Conservation (phyloP, 2,329 filamentous ascomycete species). For the Tolypocladium capitatum region DNA sequence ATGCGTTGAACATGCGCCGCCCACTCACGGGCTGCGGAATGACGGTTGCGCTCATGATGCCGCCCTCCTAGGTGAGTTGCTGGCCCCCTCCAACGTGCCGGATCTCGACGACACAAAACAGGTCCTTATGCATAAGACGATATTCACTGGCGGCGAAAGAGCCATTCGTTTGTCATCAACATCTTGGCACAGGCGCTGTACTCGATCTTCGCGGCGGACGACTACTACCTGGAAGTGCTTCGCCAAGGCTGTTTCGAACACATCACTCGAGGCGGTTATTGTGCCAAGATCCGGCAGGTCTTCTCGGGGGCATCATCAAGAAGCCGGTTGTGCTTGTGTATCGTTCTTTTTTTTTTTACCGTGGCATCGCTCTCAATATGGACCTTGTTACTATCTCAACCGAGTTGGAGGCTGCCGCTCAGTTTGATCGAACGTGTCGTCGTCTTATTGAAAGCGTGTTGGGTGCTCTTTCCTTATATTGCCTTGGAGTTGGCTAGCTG, state of each 20-base stretch:
- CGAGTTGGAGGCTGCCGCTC: conserved; percentile 23
- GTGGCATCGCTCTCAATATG: conserved; percentile 84
- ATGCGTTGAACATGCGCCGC: conserved; percentile 98
- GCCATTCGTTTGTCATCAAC: conserved; percentile 78
- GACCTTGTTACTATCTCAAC: conserved; percentile 12
- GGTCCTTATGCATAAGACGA: conserved; percentile 55
- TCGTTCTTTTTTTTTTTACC: conserved; percentile 94
- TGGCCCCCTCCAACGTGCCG: conserved; percentile 56
- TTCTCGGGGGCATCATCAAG: conserved; percentile 71
- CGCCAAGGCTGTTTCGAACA: conserved; percentile 88
- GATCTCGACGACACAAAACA: conserved; percentile 52
- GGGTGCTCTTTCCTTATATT: neutral
- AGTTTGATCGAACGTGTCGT: conserved; percentile 8
- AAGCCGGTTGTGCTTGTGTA: conserved; percentile 67
- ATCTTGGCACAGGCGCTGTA: conserved; percentile 92
- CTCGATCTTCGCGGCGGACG: conserved; percentile 76
- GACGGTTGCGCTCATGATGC: conserved; percentile 93
- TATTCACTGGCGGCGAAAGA: conserved; percentile 77
- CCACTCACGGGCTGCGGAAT: conserved; percentile 94
- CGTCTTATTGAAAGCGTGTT: neutral
- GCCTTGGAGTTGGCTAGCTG: neutral
- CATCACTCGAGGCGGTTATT: conserved; percentile 57
- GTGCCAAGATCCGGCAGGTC: conserved; percentile 58
- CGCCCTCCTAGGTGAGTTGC: conserved; percentile 58
- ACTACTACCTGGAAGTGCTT: conserved; percentile 61